Percentiles rank a stretch among this genome's conserved stretches.
These are phyloP conservation scores for Vitis riparia DNA, from an alignment of 164 flowering plant species.

Conservation along the genomic window DNA sequence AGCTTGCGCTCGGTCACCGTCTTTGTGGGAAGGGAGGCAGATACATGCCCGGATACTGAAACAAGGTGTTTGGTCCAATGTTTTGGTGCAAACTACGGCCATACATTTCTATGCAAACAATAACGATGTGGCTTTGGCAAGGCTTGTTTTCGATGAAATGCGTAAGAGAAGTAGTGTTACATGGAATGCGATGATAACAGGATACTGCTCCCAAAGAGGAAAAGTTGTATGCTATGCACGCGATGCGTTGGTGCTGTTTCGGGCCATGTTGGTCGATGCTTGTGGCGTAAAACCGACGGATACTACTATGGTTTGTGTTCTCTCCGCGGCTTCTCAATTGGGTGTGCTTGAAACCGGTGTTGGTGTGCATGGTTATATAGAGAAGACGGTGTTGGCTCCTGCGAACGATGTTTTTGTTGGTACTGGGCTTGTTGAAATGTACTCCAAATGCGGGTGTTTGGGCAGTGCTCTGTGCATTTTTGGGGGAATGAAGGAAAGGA, in stretches of 20 bases:
- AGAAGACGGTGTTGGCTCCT: conserved; percentile 35
- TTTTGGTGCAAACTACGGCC: conserved; percentile 39
- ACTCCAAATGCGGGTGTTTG: conserved; percentile 62
- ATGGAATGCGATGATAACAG: conserved; percentile 71
- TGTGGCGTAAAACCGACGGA: conserved; percentile 38
- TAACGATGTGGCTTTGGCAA: conserved; percentile 28
- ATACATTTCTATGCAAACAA: conserved; percentile 48
- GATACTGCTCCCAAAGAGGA: conserved; percentile 43
- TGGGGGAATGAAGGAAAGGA: conserved; percentile 39
- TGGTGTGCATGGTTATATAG: conserved; percentile 51
- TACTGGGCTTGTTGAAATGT: conserved; percentile 64
- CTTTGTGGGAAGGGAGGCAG: conserved; percentile 46
- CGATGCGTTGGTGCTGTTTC: conserved; percentile 39
- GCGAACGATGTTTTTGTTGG: conserved; percentile 50
- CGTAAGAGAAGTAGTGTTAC: conserved; percentile 35
- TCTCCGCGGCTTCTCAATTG: conserved; percentile 58
- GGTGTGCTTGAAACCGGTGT: conserved; percentile 49
- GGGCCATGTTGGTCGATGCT: conserved; percentile 35
- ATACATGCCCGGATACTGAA: conserved; percentile 37
- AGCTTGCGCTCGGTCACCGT: conserved; percentile 44
- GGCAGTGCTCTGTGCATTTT: conserved; percentile 34
- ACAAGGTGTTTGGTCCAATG: conserved; percentile 29
- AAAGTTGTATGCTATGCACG: conserved; percentile 13
- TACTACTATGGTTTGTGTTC: conserved; percentile 51
- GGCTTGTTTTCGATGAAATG: conserved; percentile 58